These are phyloP conservation scores for Sphaerulina populicola DNA, from an alignment of 2,329 filamentous ascomycete species.

Conservation along the genomic window DNA sequence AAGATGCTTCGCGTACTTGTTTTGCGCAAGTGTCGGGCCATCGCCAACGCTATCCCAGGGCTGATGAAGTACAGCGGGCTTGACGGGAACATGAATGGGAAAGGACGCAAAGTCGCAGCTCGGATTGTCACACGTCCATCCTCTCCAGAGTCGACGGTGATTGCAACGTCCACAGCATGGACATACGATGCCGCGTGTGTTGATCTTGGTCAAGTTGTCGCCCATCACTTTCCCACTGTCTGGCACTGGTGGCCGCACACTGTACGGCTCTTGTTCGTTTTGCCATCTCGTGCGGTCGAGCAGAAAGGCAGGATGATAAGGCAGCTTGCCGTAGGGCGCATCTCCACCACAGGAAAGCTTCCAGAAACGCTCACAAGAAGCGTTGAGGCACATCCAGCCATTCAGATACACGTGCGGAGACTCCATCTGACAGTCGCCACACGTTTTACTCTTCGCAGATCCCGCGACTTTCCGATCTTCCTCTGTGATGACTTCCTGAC, in stretches of 20 bases:
- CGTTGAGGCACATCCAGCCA: conserved; percentile 53
- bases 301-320: conserved; percentile 53
- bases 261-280: conserved; percentile 34
- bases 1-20: conserved; percentile 26
- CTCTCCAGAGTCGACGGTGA: conserved; percentile 51
- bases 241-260: conserved; percentile 37
- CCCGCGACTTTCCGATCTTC: conserved; percentile 8
- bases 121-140: conserved; percentile 52
- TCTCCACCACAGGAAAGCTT: conserved; percentile 32
- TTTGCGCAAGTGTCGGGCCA: conserved; percentile 24
- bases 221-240: conserved; percentile 34
- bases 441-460: conserved; percentile 31
- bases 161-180: conserved; percentile 55
- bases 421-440: conserved; percentile 25
- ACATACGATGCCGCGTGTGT: conserved; percentile 59
- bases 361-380: conserved; percentile 50
- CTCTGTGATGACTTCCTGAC: conserved; percentile 12
- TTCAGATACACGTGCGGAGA: conserved; percentile 38
- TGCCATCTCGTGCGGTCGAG: conserved; percentile 43
- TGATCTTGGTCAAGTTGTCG: conserved; percentile 44
- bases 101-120: conserved; percentile 40
- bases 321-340: conserved; percentile 31
- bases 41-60: conserved; percentile 27
- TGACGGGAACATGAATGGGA: conserved; percentile 23
- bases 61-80: conserved; percentile 20